Evolutionary conservation across 805 yeast species (phyloP), one percentile per base, ranked within the genome.

Genomic region (Hanseniaspora lachancei): DNA sequence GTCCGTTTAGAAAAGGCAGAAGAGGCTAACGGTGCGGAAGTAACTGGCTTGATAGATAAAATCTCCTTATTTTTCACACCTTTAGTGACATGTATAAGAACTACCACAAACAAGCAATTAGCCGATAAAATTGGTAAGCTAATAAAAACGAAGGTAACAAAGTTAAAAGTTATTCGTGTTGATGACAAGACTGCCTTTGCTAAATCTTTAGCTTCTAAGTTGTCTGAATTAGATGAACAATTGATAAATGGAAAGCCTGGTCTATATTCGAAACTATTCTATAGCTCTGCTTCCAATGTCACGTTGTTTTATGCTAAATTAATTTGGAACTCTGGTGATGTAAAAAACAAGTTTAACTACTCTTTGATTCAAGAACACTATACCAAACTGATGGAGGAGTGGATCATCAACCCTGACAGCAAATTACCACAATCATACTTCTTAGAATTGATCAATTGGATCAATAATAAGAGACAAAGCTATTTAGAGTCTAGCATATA

Each of bases 381-480:
- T 67, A 62, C 77, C 5, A 66, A 64, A 0, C 69, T 84, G 12
- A 62, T 87, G 66, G 77, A 79, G 60, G 61, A 63, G 20, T 89
- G 96, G 96, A 75, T 81, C 46, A 62, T 61, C 21, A 68, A 73
- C 58, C 64, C 71, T 18, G 68, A 70, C 49, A 72, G 77, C 60
- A 78, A 76, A 60, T 67, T 78, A 23, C 75, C 76, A 21, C 72
- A 83, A 9, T 71, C 77, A 13, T 65, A 86, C 63, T 88, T 85
- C 65, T 76, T 80, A 60, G 96, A 89, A 62, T 79, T 87, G 59
- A 76, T 85, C 63, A 88, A 88, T 69, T 89, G 93, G 89, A 65
- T 84, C 46, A 75, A 74, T 59, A 71, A 84, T n/a, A 75, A 76
- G 62, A 73, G 77, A 66, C 50, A 39, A 46, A 32, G 39, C 18